These are phyloP conservation scores for Cyclocybe aegerita DNA, from an alignment of 768 basidiomycete species.

Conservation along the genomic window DNA sequence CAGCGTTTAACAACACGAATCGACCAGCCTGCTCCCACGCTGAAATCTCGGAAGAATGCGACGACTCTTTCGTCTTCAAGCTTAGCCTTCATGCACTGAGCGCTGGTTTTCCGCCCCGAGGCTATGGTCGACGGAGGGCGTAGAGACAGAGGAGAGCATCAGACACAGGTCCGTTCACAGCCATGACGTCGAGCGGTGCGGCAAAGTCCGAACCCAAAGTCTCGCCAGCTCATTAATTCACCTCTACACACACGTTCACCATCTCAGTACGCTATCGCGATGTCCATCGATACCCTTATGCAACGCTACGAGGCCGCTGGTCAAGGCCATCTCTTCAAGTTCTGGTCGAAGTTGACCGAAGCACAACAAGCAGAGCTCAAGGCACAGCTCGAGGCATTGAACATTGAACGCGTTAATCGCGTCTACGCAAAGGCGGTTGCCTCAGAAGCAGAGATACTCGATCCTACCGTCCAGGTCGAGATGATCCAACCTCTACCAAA, in stretches of 20 bases:
- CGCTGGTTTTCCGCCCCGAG: too few relatives aligned
- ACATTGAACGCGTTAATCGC: constrained; percentile 90
- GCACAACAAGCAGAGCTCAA: constrained; percentile 62
- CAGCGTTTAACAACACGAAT: background rate
- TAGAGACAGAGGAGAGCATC: too few relatives aligned
- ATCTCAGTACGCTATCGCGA: constrained; percentile 30
- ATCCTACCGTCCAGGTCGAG: constrained; percentile 39
- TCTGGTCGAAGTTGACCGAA: constrained; percentile 74
- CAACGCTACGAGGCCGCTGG: constrained; percentile 73
- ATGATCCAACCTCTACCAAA: constrained; percentile 81
- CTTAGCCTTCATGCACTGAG: too few relatives aligned
- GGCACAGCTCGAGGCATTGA: constrained; percentile 74
- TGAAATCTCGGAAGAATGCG: constrained; percentile 2
- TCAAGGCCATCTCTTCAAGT: constrained; percentile 88
- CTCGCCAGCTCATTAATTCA: constrained; percentile 3
- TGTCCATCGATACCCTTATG: constrained; percentile 59
- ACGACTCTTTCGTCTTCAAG: too few relatives aligned
- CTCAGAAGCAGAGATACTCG: constrained; percentile 53
- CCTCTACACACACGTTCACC: constrained; percentile 4
- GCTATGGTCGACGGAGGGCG: too few relatives aligned
- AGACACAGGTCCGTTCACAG: too few relatives aligned
- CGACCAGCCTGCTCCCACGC: background rate
- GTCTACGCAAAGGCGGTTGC: constrained; percentile 77
- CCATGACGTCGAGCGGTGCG: constrained; percentile 1
- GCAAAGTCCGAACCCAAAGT: constrained; percentile 21